These are phyloP conservation scores for Hymenoscyphus infarciens DNA, from an alignment of 2,329 filamentous ascomycete genomes.

Conservation along the genomic window DNA sequence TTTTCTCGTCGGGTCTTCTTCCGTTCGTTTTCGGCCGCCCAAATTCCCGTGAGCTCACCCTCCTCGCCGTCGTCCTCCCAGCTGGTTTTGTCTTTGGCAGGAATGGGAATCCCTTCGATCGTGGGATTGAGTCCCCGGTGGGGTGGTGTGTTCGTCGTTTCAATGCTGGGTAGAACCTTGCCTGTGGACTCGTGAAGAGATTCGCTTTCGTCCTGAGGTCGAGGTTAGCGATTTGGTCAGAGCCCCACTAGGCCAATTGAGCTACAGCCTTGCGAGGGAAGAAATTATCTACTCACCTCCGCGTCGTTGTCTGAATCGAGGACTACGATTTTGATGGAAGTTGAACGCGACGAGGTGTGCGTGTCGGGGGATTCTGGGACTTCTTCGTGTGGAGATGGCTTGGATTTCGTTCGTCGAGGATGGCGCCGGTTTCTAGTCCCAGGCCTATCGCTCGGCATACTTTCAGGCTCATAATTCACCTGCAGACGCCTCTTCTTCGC, in stretches of 20 bases:
- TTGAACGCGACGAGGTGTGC: neutral
- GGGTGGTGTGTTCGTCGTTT: neutral
- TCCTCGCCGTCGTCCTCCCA: neutral
- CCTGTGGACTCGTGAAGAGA: neutral
- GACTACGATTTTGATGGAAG: neutral
- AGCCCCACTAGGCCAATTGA: slow-evolving; percentile 2
- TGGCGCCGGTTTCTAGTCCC: neutral
- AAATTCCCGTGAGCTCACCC: neutral
- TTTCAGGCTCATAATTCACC: neutral
- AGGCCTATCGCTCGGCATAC: slow-evolving; percentile 4
- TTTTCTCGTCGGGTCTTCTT: neutral
- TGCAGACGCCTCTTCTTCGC: neutral
- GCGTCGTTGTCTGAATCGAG: neutral
- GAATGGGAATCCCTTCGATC: neutral
- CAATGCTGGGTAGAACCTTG: neutral
- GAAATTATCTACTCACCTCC: slow-evolving; percentile 1
- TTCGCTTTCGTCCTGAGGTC: slow-evolving; percentile 1
- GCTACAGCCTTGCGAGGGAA: slow-evolving; percentile 1
- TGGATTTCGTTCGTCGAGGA: neutral
- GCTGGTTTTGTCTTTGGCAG: neutral
- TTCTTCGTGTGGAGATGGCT: neutral
- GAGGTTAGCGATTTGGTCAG: slow-evolving; percentile 9
- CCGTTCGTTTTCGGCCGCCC: neutral
- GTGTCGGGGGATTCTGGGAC: neutral
- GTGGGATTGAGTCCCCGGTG: neutral